Conservation (phyloP, 2,329 filamentous ascomycete species). For the Neonectria magnoliae region DNA sequence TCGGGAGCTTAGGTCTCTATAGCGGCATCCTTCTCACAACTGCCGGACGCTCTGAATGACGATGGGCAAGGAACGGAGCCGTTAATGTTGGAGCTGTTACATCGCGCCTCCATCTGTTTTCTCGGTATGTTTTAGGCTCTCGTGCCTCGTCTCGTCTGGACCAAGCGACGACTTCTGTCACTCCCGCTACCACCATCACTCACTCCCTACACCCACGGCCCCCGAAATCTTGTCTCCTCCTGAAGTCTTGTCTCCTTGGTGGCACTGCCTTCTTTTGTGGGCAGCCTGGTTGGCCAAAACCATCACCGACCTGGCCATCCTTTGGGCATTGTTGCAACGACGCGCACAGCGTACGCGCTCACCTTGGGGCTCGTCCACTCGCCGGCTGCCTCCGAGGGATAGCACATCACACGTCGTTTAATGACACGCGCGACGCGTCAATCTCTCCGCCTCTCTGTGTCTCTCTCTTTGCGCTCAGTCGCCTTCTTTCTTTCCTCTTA, state of each 20-base stretch:
- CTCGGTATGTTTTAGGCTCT: slow-evolving; percentile 25
- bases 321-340: slow-evolving; percentile 18
- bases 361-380: slow-evolving; percentile 16
- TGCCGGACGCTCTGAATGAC: slow-evolving; percentile 12
- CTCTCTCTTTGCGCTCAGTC: background rate
- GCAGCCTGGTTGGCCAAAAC: slow-evolving; percentile 20
- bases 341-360: slow-evolving; percentile 18
- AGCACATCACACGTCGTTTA: slow-evolving; percentile 26
- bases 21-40: slow-evolving; percentile 14
- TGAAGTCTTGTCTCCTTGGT: slow-evolving; percentile 11
- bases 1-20: slow-evolving; percentile 14
- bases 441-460: background rate
- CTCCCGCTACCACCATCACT: background rate
- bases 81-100: slow-evolving; percentile 23
- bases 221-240: slow-evolving; percentile 3
- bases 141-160: slow-evolving; percentile 34
- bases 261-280: slow-evolving; percentile 33
- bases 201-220: slow-evolving; percentile 10
- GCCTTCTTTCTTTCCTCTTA: slow-evolving; percentile 6
- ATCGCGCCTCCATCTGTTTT: slow-evolving; percentile 26
- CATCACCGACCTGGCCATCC: slow-evolving; percentile 15
- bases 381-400: slow-evolving; percentile 22
- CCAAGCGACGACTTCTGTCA: slow-evolving; percentile 9
- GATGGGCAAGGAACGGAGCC: slow-evolving; percentile 20
- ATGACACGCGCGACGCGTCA: slow-evolving; percentile 21